phyloP scores from a whole-genome alignment of 2,329 filamentous ascomycete species.

The Leptographium wingfieldii region DNA sequence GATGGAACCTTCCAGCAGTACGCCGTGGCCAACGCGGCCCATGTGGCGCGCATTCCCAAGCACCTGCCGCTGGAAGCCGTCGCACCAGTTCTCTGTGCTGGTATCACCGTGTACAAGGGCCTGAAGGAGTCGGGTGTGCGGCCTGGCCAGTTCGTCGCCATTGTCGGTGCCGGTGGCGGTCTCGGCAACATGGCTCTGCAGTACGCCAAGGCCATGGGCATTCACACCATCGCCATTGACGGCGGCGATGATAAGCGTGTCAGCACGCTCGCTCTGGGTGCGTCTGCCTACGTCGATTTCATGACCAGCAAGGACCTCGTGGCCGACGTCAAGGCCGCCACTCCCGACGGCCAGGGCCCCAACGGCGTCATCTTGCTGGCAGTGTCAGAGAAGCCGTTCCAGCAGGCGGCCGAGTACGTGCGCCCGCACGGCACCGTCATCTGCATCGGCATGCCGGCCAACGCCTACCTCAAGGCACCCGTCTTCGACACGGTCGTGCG shows the following conservation, averaged over 20 bases:
- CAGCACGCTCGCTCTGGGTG: slow-evolving; percentile 53
- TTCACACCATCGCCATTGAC: slow-evolving; percentile 29
- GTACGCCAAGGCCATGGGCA: slow-evolving; percentile 32
- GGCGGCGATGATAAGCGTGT: slow-evolving; percentile 40
- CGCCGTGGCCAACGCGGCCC: slow-evolving; percentile 71
- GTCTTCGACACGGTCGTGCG: slow-evolving; percentile 81
- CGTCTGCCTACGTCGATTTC: slow-evolving; percentile 70
- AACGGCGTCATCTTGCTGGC: slow-evolving; percentile 81
- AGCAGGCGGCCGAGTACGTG: slow-evolving; percentile 83
- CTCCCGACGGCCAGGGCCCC: slow-evolving; percentile 68
- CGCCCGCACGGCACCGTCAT: slow-evolving; percentile 72
- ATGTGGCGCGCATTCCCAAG: slow-evolving; percentile 73
- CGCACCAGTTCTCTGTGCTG: slow-evolving; percentile 36
- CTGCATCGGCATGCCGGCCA: slow-evolving; percentile 77
- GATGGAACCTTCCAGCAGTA: slow-evolving; percentile 93
- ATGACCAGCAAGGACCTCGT: slow-evolving; percentile 62
- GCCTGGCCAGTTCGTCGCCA: slow-evolving; percentile 26
- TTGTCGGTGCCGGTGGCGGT: slow-evolving; percentile 36
- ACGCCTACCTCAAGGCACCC: slow-evolving; percentile 67
- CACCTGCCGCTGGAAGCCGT: slow-evolving; percentile 63
- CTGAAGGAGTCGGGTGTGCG: slow-evolving; percentile 24
- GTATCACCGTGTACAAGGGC: slow-evolving; percentile 31
- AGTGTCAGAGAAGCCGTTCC: slow-evolving; percentile 83
- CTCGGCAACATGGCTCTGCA: slow-evolving; percentile 33
- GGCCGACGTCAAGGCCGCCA: slow-evolving; percentile 70